phyloP scores from a whole-genome alignment of 1,139 yeast species.

The Pneumocystis carinii region DNA sequence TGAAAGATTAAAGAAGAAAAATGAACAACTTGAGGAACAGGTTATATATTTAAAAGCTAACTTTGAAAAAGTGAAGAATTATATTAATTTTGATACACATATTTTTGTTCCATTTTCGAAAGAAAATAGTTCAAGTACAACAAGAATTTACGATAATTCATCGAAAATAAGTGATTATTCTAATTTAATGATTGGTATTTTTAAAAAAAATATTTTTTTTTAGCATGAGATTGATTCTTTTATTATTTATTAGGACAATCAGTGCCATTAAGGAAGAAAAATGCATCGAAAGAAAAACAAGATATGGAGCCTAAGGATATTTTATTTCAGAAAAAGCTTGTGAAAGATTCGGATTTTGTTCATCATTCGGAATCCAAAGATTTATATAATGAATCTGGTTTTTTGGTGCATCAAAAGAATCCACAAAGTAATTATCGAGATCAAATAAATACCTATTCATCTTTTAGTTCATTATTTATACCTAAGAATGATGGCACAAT shows the following conservation, averaged over 20 bases:
- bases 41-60: constrained; percentile 14
- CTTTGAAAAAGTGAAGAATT: constrained; percentile 14
- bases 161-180: neutral
- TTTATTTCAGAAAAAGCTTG: neutral
- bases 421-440: neutral
- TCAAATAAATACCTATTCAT: neutral
- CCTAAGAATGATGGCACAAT: neutral
- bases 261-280: constrained; percentile 2
- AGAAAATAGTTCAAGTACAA: neutral
- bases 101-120: neutral
- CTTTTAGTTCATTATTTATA: neutral
- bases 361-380: neutral
- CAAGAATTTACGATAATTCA: neutral
- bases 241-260: constrained; percentile 3
- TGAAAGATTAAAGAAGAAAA: constrained; percentile 24
- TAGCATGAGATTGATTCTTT: too few relatives aligned
- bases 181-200: neutral
- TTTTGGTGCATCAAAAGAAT: neutral
- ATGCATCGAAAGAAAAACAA: neutral
- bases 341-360: neutral
- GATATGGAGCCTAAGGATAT: neutral
- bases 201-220: too few relatives aligned
- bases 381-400: neutral
- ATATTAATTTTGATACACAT: constrained; percentile 5
- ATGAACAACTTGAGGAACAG: constrained; percentile 21